Evolutionary conservation across 495 filamentous ascomycete genomes (phyloP).

Genomic region (Poronia punctata): DNA sequence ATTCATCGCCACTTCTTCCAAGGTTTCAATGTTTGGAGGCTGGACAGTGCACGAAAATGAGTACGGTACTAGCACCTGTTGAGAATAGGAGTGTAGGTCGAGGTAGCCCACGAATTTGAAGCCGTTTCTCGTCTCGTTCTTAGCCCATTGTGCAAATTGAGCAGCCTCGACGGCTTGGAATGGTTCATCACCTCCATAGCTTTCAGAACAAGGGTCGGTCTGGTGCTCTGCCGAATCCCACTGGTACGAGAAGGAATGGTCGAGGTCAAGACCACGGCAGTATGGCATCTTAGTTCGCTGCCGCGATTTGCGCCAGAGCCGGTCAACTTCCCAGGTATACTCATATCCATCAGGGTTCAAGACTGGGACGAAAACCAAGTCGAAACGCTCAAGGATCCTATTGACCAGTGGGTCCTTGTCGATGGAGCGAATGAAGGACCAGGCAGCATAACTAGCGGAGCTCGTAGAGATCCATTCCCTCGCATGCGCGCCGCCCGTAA

Average conservation of each 20-base stretch:
- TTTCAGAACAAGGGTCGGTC: constrained; percentile 86
- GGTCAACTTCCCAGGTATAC: constrained; percentile 86
- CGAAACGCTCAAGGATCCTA: constrained; percentile 69
- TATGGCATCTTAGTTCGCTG: constrained; percentile 76
- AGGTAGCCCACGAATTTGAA: constrained; percentile 73
- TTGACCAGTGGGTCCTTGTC: constrained; percentile 61
- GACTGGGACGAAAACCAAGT: constrained; percentile 84
- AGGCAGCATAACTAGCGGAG: constrained; percentile 85
- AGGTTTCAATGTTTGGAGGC: constrained; percentile 82
- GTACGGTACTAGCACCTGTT: constrained; percentile 91
- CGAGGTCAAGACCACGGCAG: constrained; percentile 84
- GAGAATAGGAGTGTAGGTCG: constrained; percentile 92
- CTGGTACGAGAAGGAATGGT: constrained; percentile 75
- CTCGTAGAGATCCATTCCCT: constrained; percentile 94
- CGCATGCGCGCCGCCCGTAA: constrained; percentile 81
- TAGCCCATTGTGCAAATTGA: constrained; percentile 73
- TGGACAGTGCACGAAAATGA: constrained; percentile 69
- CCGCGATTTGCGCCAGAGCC: constrained; percentile 92
- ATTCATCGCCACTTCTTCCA: constrained; percentile 82
- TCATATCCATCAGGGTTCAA: constrained; percentile 92
- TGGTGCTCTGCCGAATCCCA: constrained; percentile 65
- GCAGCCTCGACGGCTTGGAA: constrained; percentile 80
- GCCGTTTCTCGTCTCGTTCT: constrained; percentile 70
- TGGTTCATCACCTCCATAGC: constrained; percentile 73
- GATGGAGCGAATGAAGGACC: constrained; percentile 78